Percentiles rank a stretch among this genome's conserved stretches.
phyloP scores from a whole-genome alignment of 441 rosid species.

The Eutrema salsugineum region DNA sequence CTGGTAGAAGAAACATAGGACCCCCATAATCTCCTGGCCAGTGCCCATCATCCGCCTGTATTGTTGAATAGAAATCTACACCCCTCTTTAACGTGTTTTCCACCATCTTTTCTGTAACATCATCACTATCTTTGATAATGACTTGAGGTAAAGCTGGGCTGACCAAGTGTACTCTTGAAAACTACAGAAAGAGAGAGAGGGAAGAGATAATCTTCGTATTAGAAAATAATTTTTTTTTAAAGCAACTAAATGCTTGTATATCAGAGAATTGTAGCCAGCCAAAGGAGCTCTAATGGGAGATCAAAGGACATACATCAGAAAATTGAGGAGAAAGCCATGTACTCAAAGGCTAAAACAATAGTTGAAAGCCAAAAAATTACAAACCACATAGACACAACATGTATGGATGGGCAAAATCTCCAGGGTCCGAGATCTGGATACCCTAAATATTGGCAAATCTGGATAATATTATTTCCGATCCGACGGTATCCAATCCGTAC shows the following conservation, averaged over 20 bases:
- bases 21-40: slow-evolving; percentile 99
- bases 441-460: no score
- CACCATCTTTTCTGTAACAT: slow-evolving; percentile 45
- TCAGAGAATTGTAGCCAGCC: not conserved
- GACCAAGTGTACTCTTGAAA: slow-evolving; percentile 51
- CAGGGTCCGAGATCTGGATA: no score
- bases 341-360: not conserved
- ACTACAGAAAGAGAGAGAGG: slow-evolving; percentile 35
- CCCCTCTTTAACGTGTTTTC: slow-evolving; percentile 56
- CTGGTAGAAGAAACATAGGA: slow-evolving; percentile 94
- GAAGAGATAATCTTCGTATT: not conserved
- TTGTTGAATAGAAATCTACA: slow-evolving; percentile 56
- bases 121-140: slow-evolving; percentile 46
- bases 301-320: not conserved
- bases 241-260: slow-evolving; percentile 1
- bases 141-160: slow-evolving; percentile 44
- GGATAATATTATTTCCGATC: no score
- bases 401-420: no score
- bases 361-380: not conserved
- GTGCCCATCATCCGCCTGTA: slow-evolving; percentile 88
- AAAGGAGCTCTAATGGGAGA: not conserved
- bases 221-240: not conserved
- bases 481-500: not conserved
- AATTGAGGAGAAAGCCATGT: no score
- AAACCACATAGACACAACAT: not conserved